Conservation (phyloP, 2,329 filamentous ascomycete genomes). For the Claviceps purpurea region DNA sequence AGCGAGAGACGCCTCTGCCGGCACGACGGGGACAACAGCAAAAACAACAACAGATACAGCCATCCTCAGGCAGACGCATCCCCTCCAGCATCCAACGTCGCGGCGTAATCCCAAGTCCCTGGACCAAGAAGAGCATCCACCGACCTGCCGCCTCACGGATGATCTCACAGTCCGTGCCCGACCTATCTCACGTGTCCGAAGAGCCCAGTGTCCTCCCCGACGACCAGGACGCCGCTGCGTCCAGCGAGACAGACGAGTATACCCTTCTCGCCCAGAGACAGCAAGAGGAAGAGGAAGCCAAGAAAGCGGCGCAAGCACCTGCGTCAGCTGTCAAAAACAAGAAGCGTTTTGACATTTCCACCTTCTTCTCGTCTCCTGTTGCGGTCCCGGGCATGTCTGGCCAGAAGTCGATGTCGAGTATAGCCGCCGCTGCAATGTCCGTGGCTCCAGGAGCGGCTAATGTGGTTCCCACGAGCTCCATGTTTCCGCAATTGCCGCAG, state of each 20-base stretch:
- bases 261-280: conserved; percentile 27
- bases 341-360: conserved; percentile 32
- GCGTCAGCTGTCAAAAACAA: conserved; percentile 16
- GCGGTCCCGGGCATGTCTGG: conserved; percentile 22
- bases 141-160: conserved; percentile 1
- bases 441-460: conserved; percentile 11
- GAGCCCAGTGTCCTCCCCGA: conserved; percentile 5
- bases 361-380: conserved; percentile 46
- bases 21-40: conserved; percentile 11
- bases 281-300: conserved; percentile 7
- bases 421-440: conserved; percentile 7
- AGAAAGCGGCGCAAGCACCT: conserved; percentile 6
- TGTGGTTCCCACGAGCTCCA: conserved; percentile 21
- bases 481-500: conserved; percentile 24
- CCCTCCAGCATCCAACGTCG: conserved; percentile 11
- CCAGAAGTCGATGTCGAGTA: conserved; percentile 16
- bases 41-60: conserved; percentile 13
- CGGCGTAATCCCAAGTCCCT: conserved; percentile 23
- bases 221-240: conserved; percentile 1
- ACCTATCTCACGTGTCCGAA: conserved; percentile 6
- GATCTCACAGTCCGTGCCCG: conserved; percentile 7
- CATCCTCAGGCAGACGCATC: conserved; percentile 16
- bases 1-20: conserved; percentile 28
- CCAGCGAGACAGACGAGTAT: conserved; percentile 25
- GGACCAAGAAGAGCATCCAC: conserved; percentile 18